Percentiles rank a stretch among this genome's conserved stretches.
Evolutionary conservation across 768 basidiomycete species (phyloP).

Genomic region (Leucosporidium creatinivorum): DNA sequence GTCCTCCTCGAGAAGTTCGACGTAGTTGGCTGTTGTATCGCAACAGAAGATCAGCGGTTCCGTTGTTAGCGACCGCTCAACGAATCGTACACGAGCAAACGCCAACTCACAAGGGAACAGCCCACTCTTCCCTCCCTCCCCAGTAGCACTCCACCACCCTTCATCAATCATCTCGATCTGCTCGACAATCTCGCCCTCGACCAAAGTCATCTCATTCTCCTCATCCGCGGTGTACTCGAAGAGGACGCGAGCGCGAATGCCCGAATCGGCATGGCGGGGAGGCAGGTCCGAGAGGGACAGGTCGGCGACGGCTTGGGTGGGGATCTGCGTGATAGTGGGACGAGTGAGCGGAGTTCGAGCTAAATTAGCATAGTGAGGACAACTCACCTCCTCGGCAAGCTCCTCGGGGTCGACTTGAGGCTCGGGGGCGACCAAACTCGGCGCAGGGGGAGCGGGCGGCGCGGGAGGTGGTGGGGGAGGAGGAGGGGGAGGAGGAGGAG

Average conservation of each 20-base stretch:
- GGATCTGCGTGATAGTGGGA: constrained; percentile 25
- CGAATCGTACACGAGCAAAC: not conserved
- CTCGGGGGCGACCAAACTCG: constrained; percentile 24
- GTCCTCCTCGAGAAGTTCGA: constrained; percentile 57
- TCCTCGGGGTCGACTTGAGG: constrained; percentile 28
- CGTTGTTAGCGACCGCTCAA: not conserved
- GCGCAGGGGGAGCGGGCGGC: constrained; percentile 37
- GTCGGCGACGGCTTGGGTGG: not conserved
- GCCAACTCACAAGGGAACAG: constrained; percentile 66
- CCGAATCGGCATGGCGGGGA: constrained; percentile 4
- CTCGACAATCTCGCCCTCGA: constrained; percentile 73
- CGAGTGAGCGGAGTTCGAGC: not conserved
- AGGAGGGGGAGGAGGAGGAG: constrained; percentile 44
- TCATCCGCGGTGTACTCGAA: constrained; percentile 78
- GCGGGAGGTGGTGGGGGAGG: too few relatives aligned
- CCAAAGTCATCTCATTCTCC: constrained; percentile 74
- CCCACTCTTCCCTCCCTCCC: constrained; percentile 63
- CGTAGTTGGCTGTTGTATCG: constrained; percentile 65
- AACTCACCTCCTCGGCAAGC: constrained; percentile 14
- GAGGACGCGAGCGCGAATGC: constrained; percentile 55
- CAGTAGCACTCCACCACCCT: constrained; percentile 83
- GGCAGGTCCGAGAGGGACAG: not conserved
- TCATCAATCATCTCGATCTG: constrained; percentile 77
- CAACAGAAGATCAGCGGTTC: not conserved
- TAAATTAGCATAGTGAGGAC: not conserved